These are phyloP conservation scores for Solanum tacnaense DNA, from an alignment of 257 asterid genomes.

Conservation along the genomic window DNA sequence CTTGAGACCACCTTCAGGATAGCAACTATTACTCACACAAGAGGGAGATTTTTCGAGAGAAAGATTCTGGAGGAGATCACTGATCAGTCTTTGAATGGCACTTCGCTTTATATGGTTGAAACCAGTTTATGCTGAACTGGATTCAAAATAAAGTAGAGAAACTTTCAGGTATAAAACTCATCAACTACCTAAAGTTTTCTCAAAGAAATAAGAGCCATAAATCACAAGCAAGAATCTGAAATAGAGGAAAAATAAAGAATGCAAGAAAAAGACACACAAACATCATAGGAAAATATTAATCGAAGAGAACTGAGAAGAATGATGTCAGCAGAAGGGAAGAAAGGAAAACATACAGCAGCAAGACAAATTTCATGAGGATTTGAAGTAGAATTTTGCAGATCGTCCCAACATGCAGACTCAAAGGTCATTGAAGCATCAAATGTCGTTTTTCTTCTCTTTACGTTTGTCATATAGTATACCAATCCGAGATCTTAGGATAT, in stretches of 20 bases:
- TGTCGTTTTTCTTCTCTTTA: background rate
- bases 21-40: slow-evolving; percentile 20
- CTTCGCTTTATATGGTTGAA: slow-evolving; percentile 65
- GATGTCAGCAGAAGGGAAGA: background rate
- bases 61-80: slow-evolving; percentile 38
- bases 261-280: background rate
- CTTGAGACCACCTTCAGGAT: slow-evolving; percentile 17
- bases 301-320: background rate
- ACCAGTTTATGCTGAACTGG: slow-evolving; percentile 71
- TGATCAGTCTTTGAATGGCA: slow-evolving; percentile 56
- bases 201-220: background rate
- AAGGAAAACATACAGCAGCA: background rate
- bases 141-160: slow-evolving; percentile 2
- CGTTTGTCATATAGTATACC: background rate
- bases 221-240: background rate
- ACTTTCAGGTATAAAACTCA: slow-evolving; percentile 2
- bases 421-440: background rate
- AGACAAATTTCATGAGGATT: background rate
- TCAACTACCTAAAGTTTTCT: background rate
- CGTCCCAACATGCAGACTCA: background rate
- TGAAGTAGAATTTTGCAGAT: background rate
- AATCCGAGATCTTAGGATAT: background rate
- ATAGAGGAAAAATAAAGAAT: background rate
- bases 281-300: background rate
- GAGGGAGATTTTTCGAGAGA: slow-evolving; percentile 35